Conservation (phyloP, 1,139 yeast species). For the Arxiozyma bovina region DNA sequence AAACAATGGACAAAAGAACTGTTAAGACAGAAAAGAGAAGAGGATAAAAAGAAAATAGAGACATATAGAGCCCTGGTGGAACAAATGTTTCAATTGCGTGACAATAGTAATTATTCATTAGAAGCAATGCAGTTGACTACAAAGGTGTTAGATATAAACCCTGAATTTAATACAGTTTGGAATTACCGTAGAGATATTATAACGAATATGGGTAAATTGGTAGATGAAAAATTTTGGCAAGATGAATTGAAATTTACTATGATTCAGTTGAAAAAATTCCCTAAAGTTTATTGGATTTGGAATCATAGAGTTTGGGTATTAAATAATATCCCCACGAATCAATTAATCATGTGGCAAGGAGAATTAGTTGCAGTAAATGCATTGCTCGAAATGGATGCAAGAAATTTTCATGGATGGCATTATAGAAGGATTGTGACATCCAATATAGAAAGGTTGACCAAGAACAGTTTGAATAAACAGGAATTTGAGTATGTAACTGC, state of each 20-base stretch:
- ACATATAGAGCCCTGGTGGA: conserved; percentile 44
- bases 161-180: conserved; percentile 88
- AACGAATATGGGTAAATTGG: conserved; percentile 17
- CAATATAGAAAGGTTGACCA: conserved; percentile 37
- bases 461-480: conserved; percentile 28
- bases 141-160: conserved; percentile 54
- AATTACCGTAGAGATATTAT: conserved; percentile 76
- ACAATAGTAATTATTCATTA: conserved; percentile 30
- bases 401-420: conserved; percentile 96
- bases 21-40: conserved; percentile 42
- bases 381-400: conserved; percentile 59
- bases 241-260: conserved; percentile 57
- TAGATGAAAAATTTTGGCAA: conserved; percentile 36
- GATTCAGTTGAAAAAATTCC: conserved; percentile 51
- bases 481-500: conserved; percentile 75
- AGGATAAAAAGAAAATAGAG: conserved; percentile 47
- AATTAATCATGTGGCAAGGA: conserved; percentile 44
- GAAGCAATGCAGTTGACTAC: conserved; percentile 48
- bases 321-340: conserved; percentile 41
- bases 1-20: conserved; percentile 51
- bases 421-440: conserved; percentile 68
- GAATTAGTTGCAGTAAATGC: conserved; percentile 65
- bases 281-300: conserved; percentile 97
- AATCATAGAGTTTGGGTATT: conserved; percentile 85
- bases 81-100: conserved; percentile 36